Conservation (phyloP, 23 red algal genomes). For the Gracilaria domingensis region DNA sequence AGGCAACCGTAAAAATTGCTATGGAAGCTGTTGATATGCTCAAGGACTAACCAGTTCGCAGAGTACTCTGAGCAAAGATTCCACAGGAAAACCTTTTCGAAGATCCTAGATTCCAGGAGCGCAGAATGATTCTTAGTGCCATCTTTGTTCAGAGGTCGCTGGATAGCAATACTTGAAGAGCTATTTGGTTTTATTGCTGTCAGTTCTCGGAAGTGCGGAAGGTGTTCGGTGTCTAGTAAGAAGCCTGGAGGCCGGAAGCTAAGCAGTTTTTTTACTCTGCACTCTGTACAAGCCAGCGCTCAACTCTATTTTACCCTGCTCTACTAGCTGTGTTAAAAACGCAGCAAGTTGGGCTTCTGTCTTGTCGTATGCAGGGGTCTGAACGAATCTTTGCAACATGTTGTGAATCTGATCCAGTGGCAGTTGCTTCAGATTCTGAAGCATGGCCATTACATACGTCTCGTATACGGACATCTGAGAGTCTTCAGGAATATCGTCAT, state of each 20-base stretch:
- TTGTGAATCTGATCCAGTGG: conserved; percentile 77
- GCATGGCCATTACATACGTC: conserved; percentile 76
- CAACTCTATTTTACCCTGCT: conserved; percentile 57
- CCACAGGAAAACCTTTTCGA: too few species aligned
- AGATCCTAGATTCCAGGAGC: too few species aligned
- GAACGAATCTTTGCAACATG: conserved; percentile 60
- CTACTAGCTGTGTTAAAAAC: conserved; percentile 57
- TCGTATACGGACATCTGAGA: conserved; percentile 73
- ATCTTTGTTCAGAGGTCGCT: too few species aligned
- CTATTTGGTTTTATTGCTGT: neutral
- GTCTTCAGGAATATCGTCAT: conserved; percentile 21
- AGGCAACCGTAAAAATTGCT: too few species aligned
- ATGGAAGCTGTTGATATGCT: too few species aligned
- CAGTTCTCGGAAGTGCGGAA: neutral
- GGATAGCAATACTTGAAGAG: too few species aligned
- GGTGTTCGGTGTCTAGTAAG: neutral
- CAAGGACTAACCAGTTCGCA: too few species aligned
- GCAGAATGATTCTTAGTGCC: too few species aligned
- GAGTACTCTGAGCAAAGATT: too few species aligned
- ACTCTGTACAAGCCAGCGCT: conserved; percentile 68
- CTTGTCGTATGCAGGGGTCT: conserved; percentile 68
- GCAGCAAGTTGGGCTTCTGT: conserved; percentile 56
- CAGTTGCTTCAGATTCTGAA: conserved; percentile 73
- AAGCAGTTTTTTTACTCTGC: conserved; percentile 16
- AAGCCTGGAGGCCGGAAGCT: neutral